Conservation (phyloP, 2,329 filamentous ascomycete species). For the Fusarium beomiforme region DNA sequence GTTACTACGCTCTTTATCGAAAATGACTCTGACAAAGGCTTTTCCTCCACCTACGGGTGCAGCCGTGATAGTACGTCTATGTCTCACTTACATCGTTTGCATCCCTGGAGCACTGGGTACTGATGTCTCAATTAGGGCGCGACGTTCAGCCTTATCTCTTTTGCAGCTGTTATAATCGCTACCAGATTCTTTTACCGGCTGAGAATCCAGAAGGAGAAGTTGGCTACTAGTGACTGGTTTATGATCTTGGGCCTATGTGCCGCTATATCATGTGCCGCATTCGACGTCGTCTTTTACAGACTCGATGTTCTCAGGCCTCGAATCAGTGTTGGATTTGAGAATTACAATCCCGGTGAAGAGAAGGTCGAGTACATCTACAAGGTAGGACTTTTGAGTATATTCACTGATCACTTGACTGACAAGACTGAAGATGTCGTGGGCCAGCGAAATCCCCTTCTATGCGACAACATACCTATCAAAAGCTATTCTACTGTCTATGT, state of each 20-base stretch:
- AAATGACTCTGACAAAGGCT: constrained; percentile 19
- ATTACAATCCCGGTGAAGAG: constrained; percentile 2
- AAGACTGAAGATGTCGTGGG: constrained; percentile 22
- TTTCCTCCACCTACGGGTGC: constrained; percentile 14
- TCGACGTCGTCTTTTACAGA: constrained; percentile 11
- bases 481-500: constrained; percentile 15
- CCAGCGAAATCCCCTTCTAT: constrained; percentile 30
- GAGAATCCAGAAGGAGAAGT: constrained; percentile 8
- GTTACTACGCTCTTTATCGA: constrained; percentile 10
- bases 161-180: constrained; percentile 5
- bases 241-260: constrained; percentile 20
- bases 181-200: constrained; percentile 19
- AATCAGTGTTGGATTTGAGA: constrained; percentile 23
- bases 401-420: neutral
- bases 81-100: neutral
- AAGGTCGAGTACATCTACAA: constrained; percentile 30
- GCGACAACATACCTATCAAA: constrained; percentile 26
- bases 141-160: constrained; percentile 9
- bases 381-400: neutral
- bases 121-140: neutral
- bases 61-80: constrained; percentile 17
- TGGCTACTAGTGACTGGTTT: constrained; percentile 21
- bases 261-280: constrained; percentile 9
- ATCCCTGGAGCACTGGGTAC: neutral
- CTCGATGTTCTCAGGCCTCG: constrained; percentile 21